These are phyloP conservation scores for Peltaster fructicola DNA, from an alignment of 2,329 filamentous ascomycete species.

Conservation along the genomic window DNA sequence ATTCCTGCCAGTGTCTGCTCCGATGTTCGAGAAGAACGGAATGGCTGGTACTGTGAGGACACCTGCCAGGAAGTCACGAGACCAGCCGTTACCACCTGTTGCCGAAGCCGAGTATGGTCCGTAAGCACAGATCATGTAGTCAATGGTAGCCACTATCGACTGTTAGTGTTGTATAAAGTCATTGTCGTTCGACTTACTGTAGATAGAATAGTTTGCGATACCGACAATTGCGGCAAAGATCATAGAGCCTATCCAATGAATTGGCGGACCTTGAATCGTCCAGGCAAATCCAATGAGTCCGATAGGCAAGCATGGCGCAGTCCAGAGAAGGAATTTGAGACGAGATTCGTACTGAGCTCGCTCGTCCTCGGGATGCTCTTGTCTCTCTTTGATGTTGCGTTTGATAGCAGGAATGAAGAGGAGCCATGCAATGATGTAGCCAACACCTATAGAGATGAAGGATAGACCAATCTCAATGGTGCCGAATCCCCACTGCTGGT, in stretches of 20 bases:
- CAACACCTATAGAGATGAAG: slow-evolving; percentile 50
- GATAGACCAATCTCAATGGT: slow-evolving; percentile 40
- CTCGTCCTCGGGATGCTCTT: slow-evolving; percentile 30
- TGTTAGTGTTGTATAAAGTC: too few species aligned
- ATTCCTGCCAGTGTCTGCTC: slow-evolving; percentile 19
- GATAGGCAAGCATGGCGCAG: slow-evolving; percentile 44
- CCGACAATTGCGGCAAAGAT: slow-evolving; percentile 51
- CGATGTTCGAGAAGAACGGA: slow-evolving; percentile 35
- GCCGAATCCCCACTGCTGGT: slow-evolving; percentile 49
- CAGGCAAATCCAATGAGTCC: slow-evolving; percentile 58
- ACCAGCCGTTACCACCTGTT: slow-evolving; percentile 59
- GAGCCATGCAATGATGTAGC: slow-evolving; percentile 47
- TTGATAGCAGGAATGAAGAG: slow-evolving; percentile 41
- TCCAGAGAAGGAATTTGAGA: slow-evolving; percentile 49
- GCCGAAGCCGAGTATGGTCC: slow-evolving; percentile 57
- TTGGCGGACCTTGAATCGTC: slow-evolving; percentile 45
- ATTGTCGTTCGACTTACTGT: slow-evolving; percentile 43
- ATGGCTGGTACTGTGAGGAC: slow-evolving; percentile 51
- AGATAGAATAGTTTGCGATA: slow-evolving; percentile 44
- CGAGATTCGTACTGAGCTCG: slow-evolving; percentile 47
- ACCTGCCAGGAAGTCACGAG: slow-evolving; percentile 58
- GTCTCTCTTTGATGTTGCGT: slow-evolving; percentile 31
- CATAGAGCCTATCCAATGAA: slow-evolving; percentile 55
- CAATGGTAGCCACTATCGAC: slow-evolving; percentile 9
- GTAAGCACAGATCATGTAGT: slow-evolving; percentile 56